Base-by-base conservation (phyloP, 2,329 filamentous ascomycete genomes). In the Botrytis porri region DNA sequence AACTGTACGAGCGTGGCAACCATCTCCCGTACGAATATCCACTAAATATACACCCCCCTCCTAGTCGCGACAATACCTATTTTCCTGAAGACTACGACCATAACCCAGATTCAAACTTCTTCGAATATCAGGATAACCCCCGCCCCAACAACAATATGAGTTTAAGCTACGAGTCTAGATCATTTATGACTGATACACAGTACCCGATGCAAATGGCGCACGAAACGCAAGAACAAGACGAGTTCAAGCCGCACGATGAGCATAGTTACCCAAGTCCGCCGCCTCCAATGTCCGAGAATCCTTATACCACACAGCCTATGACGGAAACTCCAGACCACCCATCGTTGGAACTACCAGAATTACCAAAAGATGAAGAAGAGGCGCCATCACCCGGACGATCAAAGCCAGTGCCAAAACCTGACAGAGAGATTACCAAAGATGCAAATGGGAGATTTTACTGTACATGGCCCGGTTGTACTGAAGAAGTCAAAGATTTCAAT, bases 371-470 rank as follows among this genome's bases (percentile, higher is more conserved):
- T 70, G 78, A 78, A 43, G 78, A 75, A 22, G 78, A 80, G 60
- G 76, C 77, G 61, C 76, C 77, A 18, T 75, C 73, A 69, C 79
- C 80, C 22, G 78, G 78, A 32, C 75, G 80, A 71, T 79, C 78
- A 41, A 88, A 88, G 80, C 82, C 86, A 5, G 87, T 90, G 22
- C 83, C 85, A 5, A 91, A 91, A 77, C 89, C 89, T 0, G 85
- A 88, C 43, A 86, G 89, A 45, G 83, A 86, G 57, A 85, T 86
- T 0, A 83, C 83, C 6, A 90, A 89, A 82, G 94, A 94, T 77
- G 81, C 84, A 1, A 87, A 93, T 37, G 92, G 92, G n/a, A 91
- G 93, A 79, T 96, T 91, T 78, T 87, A 90, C 72, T 98, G 95
- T 82, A 89, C 88, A 25, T 88, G 89, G 77, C 83, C 86, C 0